phyloP scores from a whole-genome alignment of 2,329 filamentous ascomycete species.

The Thelonectria olida region DNA sequence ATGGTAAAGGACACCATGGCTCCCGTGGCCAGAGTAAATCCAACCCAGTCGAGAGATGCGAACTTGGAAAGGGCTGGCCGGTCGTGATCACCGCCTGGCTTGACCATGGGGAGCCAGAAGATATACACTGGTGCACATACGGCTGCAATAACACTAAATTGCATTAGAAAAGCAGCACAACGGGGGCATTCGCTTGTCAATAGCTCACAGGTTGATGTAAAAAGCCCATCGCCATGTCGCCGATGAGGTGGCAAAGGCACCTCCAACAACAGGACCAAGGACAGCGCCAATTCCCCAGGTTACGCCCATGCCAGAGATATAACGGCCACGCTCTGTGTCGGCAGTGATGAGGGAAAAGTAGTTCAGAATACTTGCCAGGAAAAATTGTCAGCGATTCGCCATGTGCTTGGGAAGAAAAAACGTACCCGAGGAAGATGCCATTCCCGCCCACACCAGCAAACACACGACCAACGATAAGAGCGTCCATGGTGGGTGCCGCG shows the following conservation, averaged over 20 bases:
- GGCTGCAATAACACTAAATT: constrained; percentile 20
- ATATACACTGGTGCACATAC: constrained; percentile 20
- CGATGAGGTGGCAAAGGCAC: constrained; percentile 12
- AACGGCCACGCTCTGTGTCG: constrained; percentile 28
- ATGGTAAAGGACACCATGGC: constrained; percentile 53
- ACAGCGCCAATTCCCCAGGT: constrained; percentile 53
- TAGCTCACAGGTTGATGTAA: constrained; percentile 25
- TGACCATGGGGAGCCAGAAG: constrained; percentile 17
- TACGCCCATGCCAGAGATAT: constrained; percentile 33
- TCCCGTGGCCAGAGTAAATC: constrained; percentile 51
- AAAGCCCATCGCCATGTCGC: constrained; percentile 42
- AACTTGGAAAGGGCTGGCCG: neutral
- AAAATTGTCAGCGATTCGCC: too few species aligned
- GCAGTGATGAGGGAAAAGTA: constrained; percentile 24
- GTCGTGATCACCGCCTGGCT: constrained; percentile 3
- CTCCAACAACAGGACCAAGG: constrained; percentile 45
- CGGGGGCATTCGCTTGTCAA: too few species aligned
- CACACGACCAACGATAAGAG: constrained; percentile 2
- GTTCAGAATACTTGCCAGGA: too few species aligned
- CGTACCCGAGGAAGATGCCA: constrained; percentile 1
- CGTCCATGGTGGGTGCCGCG: neutral
- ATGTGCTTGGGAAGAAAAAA: too few species aligned
- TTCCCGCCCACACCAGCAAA: neutral
- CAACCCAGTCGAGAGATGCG: constrained; percentile 56
- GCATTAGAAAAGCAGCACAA: too few species aligned